Evolutionary conservation across 2,329 filamentous ascomycete species (phyloP).

Genomic region (Paracoccidioides brasiliensis): DNA sequence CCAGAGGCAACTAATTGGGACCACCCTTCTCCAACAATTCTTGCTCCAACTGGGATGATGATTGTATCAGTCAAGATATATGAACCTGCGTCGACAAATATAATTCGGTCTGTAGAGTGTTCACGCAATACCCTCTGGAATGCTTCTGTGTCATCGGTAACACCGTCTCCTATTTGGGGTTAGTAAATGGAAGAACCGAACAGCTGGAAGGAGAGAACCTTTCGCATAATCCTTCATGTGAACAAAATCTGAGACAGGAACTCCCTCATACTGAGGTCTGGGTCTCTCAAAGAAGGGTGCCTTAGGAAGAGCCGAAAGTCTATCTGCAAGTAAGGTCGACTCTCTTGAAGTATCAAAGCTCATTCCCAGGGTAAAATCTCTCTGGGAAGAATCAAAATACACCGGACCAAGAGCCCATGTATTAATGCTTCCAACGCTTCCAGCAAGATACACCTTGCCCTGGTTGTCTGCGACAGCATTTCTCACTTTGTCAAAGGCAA

Average conservation of each 20-base stretch:
- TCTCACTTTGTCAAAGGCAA: slow-evolving; percentile 1
- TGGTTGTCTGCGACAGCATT: slow-evolving; percentile 3
- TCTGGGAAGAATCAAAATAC: slow-evolving; percentile 2
- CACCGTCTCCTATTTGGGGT: slow-evolving; percentile 1
- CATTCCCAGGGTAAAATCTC: not conserved
- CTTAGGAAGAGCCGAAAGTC: not conserved
- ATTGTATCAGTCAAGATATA: slow-evolving; percentile 3
- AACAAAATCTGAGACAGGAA: slow-evolving; percentile 2
- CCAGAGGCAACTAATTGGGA: slow-evolving; percentile 1
- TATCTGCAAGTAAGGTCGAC: not conserved
- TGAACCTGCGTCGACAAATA: slow-evolving; percentile 2
- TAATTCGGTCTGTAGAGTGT: not conserved
- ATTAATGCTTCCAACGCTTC: not conserved
- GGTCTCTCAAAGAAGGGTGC: slow-evolving; percentile 7
- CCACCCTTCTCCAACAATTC: slow-evolving; percentile 2
- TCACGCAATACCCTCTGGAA: not conserved
- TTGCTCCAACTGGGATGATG: not conserved
- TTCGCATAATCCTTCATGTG: slow-evolving; percentile 2
- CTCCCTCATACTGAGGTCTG: slow-evolving; percentile 8
- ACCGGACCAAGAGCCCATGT: slow-evolving; percentile 4
- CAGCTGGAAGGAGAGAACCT: not conserved
- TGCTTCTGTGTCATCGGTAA: slow-evolving; percentile 1
- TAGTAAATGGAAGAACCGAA: not conserved
- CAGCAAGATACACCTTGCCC: slow-evolving; percentile 4
- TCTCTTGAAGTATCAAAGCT: not conserved